Percentiles rank a stretch among this genome's conserved stretches.
These are phyloP conservation scores for Spathaspora boniae DNA, from an alignment of 805 yeast genomes.

Conservation along the genomic window DNA sequence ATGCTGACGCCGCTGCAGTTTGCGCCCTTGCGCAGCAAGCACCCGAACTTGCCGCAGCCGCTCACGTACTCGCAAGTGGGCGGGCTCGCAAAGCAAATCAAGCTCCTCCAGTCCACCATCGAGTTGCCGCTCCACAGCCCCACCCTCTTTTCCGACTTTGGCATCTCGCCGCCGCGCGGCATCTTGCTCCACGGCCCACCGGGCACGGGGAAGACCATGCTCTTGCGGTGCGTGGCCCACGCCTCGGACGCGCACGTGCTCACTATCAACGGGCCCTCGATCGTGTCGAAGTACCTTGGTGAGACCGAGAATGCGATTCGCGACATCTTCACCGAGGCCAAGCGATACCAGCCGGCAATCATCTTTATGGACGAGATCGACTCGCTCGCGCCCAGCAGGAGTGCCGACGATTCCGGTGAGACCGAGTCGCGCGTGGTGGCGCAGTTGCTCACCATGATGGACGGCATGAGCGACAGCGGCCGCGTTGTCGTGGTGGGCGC, in stretches of 20 bases:
- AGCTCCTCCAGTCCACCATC: constrained; percentile 58
- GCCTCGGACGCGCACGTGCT: constrained; percentile 80
- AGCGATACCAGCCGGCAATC: constrained; percentile 79
- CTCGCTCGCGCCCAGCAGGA: constrained; percentile 82
- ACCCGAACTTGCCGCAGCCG: constrained; percentile 43
- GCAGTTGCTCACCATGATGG: constrained; percentile 78
- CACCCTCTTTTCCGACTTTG: constrained; percentile 71
- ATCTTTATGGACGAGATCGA: constrained; percentile 92
- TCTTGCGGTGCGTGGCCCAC: constrained; percentile 75
- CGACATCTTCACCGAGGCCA: constrained; percentile 80
- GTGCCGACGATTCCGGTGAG: constrained; percentile 83
- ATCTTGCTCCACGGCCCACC: constrained; percentile 94
- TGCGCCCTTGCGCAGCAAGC: constrained; percentile 24
- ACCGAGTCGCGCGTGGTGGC: constrained; percentile 90
- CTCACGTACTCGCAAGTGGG: constrained; percentile 61
- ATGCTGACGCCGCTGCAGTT: not conserved
- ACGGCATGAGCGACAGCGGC: constrained; percentile 65
- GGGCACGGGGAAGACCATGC: constrained; percentile 94
- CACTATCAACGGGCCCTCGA: constrained; percentile 84
- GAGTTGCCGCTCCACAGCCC: constrained; percentile 82
- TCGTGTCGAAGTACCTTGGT: constrained; percentile 89
- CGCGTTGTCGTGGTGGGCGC: constrained; percentile 71
- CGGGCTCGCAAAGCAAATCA: constrained; percentile 67
- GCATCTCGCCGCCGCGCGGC: constrained; percentile 92
- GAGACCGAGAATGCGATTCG: constrained; percentile 89